Conservation (phyloP, 768 basidiomycete species). For the Agrocybe chaxingu region DNA sequence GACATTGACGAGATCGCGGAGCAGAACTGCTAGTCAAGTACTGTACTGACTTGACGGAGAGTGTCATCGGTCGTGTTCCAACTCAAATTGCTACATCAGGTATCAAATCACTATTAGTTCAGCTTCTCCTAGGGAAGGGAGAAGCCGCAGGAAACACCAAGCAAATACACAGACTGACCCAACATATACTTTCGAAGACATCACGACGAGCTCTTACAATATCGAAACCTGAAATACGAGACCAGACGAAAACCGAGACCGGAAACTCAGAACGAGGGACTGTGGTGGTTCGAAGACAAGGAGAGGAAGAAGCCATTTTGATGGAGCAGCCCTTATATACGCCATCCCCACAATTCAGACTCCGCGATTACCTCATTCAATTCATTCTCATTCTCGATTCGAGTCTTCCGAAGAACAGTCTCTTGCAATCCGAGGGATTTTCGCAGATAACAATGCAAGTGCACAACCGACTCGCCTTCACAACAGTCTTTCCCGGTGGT, state of each 20-base stretch:
- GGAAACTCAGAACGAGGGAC: slow-evolving; percentile 47
- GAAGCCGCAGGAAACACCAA: slow-evolving; percentile 43
- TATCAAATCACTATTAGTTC: slow-evolving; percentile 57
- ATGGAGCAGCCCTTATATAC: slow-evolving; percentile 26
- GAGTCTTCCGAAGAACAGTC: too few species aligned
- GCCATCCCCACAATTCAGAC: slow-evolving; percentile 18
- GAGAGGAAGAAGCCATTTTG: slow-evolving; percentile 24
- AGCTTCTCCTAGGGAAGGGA: slow-evolving; percentile 44
- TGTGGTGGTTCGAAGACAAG: slow-evolving; percentile 48
- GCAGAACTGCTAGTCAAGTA: slow-evolving; percentile 29
- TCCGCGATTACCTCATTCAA: slow-evolving; percentile 24
- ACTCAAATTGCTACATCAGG: slow-evolving; percentile 82
- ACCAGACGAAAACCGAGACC: slow-evolving; percentile 55
- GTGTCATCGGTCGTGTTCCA: slow-evolving; percentile 96
- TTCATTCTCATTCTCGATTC: too few species aligned
- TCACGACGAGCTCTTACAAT: slow-evolving; percentile 56
- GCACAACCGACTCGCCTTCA: too few species aligned
- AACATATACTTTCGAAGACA: slow-evolving; percentile 89
- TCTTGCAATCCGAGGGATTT: too few species aligned
- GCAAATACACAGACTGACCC: slow-evolving; percentile 79
- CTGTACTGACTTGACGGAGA: slow-evolving; percentile 80
- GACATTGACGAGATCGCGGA: slow-evolving; percentile 37
- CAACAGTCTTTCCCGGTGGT: too few species aligned
- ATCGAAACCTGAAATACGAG: slow-evolving; percentile 50
- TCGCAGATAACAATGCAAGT: too few species aligned